Conservation (phyloP, 2,329 filamentous ascomycete genomes). For the Pseudocercospora eumusae region DNA sequence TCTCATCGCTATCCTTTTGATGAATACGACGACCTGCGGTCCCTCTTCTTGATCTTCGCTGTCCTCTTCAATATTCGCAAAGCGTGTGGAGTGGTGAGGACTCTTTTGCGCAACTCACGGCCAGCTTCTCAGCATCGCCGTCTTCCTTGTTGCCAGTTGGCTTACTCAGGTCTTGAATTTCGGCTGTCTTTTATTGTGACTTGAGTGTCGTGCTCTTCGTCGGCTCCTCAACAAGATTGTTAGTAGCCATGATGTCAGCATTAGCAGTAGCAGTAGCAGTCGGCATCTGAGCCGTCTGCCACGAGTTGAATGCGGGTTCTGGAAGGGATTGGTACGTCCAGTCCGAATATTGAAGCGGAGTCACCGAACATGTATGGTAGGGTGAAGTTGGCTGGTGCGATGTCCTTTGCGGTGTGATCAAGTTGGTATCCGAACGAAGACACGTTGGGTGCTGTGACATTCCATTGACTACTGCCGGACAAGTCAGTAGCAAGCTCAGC, state of each 20-base stretch:
- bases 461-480: conserved; percentile 29
- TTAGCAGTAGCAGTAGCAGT: neutral
- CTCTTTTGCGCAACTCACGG: too few species aligned
- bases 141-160: too few species aligned
- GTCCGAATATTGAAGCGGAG: neutral
- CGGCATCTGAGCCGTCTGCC: neutral
- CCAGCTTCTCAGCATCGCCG: too few species aligned
- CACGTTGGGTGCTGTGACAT: conserved; percentile 20
- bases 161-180: too few species aligned
- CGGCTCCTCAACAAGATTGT: conserved; percentile 14
- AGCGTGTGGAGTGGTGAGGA: too few species aligned
- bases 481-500: conserved; percentile 31
- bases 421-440: neutral
- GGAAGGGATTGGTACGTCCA: neutral
- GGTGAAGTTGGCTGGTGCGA: neutral
- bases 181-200: neutral
- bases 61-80: too few species aligned
- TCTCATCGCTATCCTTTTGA: too few species aligned
- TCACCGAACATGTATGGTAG: neutral
- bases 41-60: too few species aligned
- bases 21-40: too few species aligned
- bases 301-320: neutral
- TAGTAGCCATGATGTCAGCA: conserved; percentile 15
- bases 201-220: neutral
- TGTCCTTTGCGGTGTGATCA: neutral